A percentile compares a stretch with the other conserved stretches of the same genome.
These are phyloP conservation scores for Cryptococcus jaspeensis DNA, from an alignment of 1,284 basidiomycete species.

Conservation along the genomic window DNA sequence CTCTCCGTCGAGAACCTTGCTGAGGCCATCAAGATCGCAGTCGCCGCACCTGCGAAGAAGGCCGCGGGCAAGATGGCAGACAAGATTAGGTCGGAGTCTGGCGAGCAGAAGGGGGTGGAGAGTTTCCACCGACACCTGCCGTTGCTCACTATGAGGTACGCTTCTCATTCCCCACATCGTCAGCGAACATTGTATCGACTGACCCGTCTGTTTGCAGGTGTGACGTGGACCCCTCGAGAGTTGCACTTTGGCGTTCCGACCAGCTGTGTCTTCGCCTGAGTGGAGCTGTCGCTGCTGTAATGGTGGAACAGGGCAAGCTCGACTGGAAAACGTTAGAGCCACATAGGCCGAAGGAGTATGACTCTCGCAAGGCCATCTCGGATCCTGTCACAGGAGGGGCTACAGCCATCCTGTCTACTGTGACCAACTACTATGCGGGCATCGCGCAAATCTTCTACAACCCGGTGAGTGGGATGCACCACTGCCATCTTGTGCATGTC, in stretches of 20 bases:
- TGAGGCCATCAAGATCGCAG: slow-evolving; percentile 58
- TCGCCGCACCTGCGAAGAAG: slow-evolving; percentile 54
- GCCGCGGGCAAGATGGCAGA: slow-evolving; percentile 59
- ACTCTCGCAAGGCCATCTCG: slow-evolving; percentile 49
- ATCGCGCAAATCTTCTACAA: slow-evolving; percentile 55
- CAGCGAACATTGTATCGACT: too few species aligned
- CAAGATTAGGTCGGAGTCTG: slow-evolving; percentile 60
- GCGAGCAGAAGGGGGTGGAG: slow-evolving; percentile 56
- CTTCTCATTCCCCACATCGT: too few species aligned
- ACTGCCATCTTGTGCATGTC: not conserved
- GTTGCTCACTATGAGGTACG: slow-evolving; percentile 59
- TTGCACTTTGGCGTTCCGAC: slow-evolving; percentile 63
- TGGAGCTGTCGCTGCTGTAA: slow-evolving; percentile 58
- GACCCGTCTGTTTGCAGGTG: slow-evolving; percentile 50
- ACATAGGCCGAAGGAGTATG: slow-evolving; percentile 60
- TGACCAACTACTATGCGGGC: slow-evolving; percentile 54
- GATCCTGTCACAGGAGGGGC: slow-evolving; percentile 57
- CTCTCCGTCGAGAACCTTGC: slow-evolving; percentile 58
- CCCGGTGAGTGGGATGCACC: slow-evolving; percentile 36
- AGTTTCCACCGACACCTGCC: slow-evolving; percentile 65
- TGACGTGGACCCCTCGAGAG: slow-evolving; percentile 56
- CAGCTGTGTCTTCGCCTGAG: slow-evolving; percentile 59
- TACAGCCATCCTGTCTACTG: slow-evolving; percentile 57
- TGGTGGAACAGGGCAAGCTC: slow-evolving; percentile 56
- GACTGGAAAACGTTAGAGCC: slow-evolving; percentile 55